These are phyloP conservation scores for Metschnikowia kunwiensis DNA, from an alignment of 805 yeast species.

Conservation along the genomic window DNA sequence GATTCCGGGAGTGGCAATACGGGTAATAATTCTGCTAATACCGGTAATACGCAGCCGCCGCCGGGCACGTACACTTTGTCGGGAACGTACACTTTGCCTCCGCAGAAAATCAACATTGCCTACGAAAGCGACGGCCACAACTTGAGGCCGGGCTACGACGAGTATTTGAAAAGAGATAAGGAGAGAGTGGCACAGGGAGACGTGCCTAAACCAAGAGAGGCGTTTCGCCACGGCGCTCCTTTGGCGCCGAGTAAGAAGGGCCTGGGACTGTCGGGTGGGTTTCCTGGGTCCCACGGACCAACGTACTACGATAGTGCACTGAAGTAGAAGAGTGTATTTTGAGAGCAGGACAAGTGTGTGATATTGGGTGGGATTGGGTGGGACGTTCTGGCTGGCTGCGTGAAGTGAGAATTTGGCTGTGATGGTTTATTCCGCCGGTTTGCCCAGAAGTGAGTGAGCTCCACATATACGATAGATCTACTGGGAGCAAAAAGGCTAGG, in stretches of 20 bases:
- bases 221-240: conserved; percentile 34
- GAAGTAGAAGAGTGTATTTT: no score
- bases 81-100: conserved; percentile 25
- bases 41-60: conserved; percentile 3
- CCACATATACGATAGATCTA: no score
- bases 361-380: no score
- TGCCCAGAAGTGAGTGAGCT: no score
- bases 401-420: no score
- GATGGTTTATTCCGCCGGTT: no score
- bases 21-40: neutral
- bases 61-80: conserved; percentile 4
- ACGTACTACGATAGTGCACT: no score
- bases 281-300: conserved; percentile 38
- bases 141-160: conserved; percentile 36
- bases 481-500: no score
- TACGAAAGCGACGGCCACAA: conserved; percentile 33
- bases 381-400: no score
- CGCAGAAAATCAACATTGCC: conserved; percentile 36
- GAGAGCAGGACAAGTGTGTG: no score
- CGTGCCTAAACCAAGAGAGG: conserved; percentile 27
- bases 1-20: neutral
- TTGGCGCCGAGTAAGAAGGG: conserved; percentile 30
- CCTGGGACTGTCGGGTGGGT: conserved; percentile 23
- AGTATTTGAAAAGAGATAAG: conserved; percentile 31
- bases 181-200: conserved; percentile 32